These are phyloP conservation scores for Senna siamea DNA, from an alignment of 306 rosid genomes.

Conservation along the genomic window DNA sequence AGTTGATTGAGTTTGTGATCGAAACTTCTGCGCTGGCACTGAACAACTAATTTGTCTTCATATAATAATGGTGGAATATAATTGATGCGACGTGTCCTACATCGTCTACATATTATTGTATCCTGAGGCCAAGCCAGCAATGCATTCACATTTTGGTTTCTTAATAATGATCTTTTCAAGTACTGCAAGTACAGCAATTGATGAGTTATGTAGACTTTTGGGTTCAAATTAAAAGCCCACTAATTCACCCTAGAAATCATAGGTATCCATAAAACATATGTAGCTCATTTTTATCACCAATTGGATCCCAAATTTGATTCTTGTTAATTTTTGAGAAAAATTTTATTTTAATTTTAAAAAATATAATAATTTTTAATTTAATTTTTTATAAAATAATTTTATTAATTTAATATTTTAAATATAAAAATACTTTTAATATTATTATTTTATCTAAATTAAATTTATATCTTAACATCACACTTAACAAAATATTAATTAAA, in stretches of 20 bases:
- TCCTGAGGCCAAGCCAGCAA: slow-evolving; percentile 37
- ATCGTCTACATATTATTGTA: neutral
- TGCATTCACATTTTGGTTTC: slow-evolving; percentile 35
- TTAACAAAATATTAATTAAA: too few relatives aligned
- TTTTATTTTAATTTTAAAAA: too few relatives aligned
- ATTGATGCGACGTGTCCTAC: slow-evolving; percentile 39
- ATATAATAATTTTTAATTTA: too few relatives aligned
- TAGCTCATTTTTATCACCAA: too few relatives aligned
- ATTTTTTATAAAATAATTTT: too few relatives aligned
- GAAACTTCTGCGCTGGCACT: slow-evolving; percentile 41
- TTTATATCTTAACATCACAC: too few relatives aligned
- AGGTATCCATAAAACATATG: neutral
- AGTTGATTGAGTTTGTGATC: slow-evolving; percentile 42
- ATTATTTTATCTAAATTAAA: too few relatives aligned
- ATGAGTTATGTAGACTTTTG: slow-evolving; percentile 38
- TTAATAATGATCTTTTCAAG: neutral
- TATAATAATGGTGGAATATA: slow-evolving; percentile 33
- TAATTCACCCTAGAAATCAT: slow-evolving; percentile 10
- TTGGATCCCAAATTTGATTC: too few relatives aligned
- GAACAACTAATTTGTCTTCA: slow-evolving; percentile 31
- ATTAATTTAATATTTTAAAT: too few relatives aligned
- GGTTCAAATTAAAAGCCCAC: slow-evolving; percentile 58
- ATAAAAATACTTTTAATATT: too few relatives aligned
- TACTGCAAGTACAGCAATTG: slow-evolving; percentile 60
- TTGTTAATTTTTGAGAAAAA: too few relatives aligned